Percentiles rank a stretch among this genome's conserved stretches.
Conservation (phyloP, 805 yeast species). For the Candida sonorensis region DNA sequence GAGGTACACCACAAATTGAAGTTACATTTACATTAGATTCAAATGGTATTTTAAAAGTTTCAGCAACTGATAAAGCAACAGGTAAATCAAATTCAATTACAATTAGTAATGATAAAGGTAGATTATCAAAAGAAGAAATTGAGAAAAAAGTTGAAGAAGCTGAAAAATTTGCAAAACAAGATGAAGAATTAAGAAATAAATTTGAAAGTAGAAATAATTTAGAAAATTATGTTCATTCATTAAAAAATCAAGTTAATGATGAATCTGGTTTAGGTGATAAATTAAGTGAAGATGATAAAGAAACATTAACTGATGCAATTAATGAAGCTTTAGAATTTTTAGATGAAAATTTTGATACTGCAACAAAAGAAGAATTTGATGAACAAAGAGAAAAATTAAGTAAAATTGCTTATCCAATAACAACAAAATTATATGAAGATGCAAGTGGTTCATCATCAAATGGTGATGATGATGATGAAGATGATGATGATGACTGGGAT, state of each 20-base stretch:
- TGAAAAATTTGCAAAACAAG: conserved; percentile 90
- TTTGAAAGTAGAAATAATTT: conserved; percentile 82
- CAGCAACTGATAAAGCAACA: conserved; percentile 51
- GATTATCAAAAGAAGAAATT: conserved; percentile 79
- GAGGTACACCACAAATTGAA: conserved; percentile 74
- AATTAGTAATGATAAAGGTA: conserved; percentile 40
- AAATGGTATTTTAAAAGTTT: conserved; percentile 60
- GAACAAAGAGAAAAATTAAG: conserved; percentile 83
- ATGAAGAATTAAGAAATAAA: conserved; percentile 73
- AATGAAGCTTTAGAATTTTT: conserved; percentile 62
- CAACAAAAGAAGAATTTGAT: conserved; percentile 87
- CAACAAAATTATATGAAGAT: conserved; percentile 69
- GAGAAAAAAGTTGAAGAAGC: conserved; percentile 98
- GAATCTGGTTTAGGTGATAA: conserved; percentile 65
- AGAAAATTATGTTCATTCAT: conserved; percentile 81
- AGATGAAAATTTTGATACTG: conserved; percentile 75
- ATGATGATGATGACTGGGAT: conserved; percentile 50
- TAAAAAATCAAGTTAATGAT: conserved; percentile 54
- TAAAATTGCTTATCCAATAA: conserved; percentile 84
- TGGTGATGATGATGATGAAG: conserved; percentile 47
- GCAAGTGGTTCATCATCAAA: conserved; percentile 24
- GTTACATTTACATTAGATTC: conserved; percentile 78
- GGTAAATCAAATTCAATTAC: conserved; percentile 46
- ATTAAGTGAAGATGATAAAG: conserved; percentile 91
- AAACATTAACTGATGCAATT: conserved; percentile 78